Conservation (phyloP, 768 basidiomycete species). For the Exidia glandulosa region DNA sequence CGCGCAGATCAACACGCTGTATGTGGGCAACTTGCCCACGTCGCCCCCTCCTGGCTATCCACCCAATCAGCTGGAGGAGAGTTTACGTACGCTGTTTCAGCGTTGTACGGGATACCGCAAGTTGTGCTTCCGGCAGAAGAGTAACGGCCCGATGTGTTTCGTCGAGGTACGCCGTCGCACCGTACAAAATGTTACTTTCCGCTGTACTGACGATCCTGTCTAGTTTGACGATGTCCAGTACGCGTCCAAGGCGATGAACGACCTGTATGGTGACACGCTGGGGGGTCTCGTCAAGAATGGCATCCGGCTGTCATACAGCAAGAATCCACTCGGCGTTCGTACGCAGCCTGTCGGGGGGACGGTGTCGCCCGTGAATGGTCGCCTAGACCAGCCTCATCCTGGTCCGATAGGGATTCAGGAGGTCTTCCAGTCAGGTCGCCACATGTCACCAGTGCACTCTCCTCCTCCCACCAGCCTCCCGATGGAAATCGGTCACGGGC, state of each 20-base stretch:
- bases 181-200: not conserved
- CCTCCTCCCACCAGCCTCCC: not conserved
- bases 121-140: slow-evolving; percentile 91
- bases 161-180: slow-evolving; percentile 59
- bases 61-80: slow-evolving; percentile 77
- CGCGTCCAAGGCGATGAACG: slow-evolving; percentile 80
- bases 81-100: slow-evolving; percentile 71
- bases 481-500: not conserved
- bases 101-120: slow-evolving; percentile 78
- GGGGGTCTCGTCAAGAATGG: slow-evolving; percentile 87
- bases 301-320: slow-evolving; percentile 95
- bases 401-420: not conserved
- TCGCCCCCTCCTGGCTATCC: slow-evolving; percentile 62
- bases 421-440: not conserved
- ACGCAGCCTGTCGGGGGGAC: slow-evolving; percentile 31
- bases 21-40: slow-evolving; percentile 94
- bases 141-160: slow-evolving; percentile 98
- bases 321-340: slow-evolving; percentile 92
- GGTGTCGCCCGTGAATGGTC: not conserved
- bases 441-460: not conserved
- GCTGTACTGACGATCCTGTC: slow-evolving; percentile 2
- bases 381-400: not conserved
- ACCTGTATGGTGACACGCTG: slow-evolving; percentile 85
- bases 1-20: slow-evolving; percentile 88
- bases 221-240: slow-evolving; percentile 84